Evolutionary conservation across 1,284 basidiomycete species (phyloP).

Genomic region (Cystobasidiaceae sp.): DNA sequence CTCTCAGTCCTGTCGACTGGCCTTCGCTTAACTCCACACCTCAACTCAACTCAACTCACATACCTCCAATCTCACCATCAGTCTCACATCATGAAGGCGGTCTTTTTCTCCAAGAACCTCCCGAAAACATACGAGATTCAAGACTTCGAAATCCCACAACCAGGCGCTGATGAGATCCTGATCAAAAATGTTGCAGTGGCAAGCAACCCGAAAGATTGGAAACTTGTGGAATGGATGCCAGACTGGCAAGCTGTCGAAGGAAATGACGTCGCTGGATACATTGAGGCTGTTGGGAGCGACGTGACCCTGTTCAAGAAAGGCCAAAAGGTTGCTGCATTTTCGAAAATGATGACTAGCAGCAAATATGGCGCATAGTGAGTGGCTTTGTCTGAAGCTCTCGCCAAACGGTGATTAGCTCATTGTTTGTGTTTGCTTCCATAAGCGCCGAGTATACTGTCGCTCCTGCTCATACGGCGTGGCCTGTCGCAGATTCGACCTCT

Average conservation of each 20-base stretch:
- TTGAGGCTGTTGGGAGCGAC: slow-evolving; percentile 39
- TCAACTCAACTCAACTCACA: too few species aligned
- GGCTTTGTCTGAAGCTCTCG: slow-evolving; percentile 6
- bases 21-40: too few species aligned
- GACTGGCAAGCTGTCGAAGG: slow-evolving; percentile 39
- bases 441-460: slow-evolving; percentile 39
- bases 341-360: slow-evolving; percentile 29
- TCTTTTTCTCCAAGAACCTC: slow-evolving; percentile 29
- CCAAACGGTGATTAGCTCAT: background rate
- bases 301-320: slow-evolving; percentile 42
- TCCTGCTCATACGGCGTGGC: slow-evolving; percentile 40
- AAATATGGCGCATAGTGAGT: slow-evolving; percentile 44
- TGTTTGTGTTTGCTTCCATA: background rate
- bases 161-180: slow-evolving; percentile 42
- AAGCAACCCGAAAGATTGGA: slow-evolving; percentile 47
- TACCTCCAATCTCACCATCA: background rate
- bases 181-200: slow-evolving; percentile 46
- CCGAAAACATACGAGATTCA: slow-evolving; percentile 29
- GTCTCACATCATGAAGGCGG: slow-evolving; percentile 33
- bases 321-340: slow-evolving; percentile 43
- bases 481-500: slow-evolving; percentile 35
- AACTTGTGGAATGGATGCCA: slow-evolving; percentile 35
- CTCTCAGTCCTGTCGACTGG: too few species aligned
- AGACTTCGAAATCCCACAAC: slow-evolving; percentile 30
- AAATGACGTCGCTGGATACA: slow-evolving; percentile 44